Evolutionary conservation across 305 asterid species (phyloP), one percentile per base, ranked within the genome.

Genomic region (Fraxinus ornus): DNA sequence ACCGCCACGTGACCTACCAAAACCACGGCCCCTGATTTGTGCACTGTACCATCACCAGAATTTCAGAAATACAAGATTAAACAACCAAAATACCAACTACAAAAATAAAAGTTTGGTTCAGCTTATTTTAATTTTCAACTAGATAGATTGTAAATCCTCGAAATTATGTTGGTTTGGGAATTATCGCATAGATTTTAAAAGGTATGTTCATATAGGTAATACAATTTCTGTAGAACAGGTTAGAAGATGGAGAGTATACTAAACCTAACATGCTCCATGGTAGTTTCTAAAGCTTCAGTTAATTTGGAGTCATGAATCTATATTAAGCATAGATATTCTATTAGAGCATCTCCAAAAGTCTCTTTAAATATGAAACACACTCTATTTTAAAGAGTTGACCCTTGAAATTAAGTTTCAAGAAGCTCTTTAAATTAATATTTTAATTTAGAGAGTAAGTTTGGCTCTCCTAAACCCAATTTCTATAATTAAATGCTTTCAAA

Each of bases 1-100:
- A 79, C 93, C 91, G 62, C 93, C 92, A 12, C 95, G 89, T 77
- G 94, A 80, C 88, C 95, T 92, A 82, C 94, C 97, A 82, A 91
- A 93, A 81, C 94, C 91, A 7, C 88, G 86, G 84, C 93, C 93
- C 83, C 97, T 91, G 68, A 86, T 90, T 89, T 86, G 98, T 60
- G 83, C 88, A 80, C 98, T 92, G 94, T 82, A 80, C 77, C 76
- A 85, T 3, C 76, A 49, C 8, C 22, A 79, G 0, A 37, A 78
- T 74, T 77, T 70, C 36, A 66, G 17, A 66, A 41, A 62, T 7
- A 60, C 82, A 74, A 79, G 80, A 79, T 41, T 17, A 78, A 81
- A 41, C 22, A n/a, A 72, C 83, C 6, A 72, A 78, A 72, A 72
- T n/a, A 72, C 37, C 75, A 13, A 33, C 76, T 33, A 35, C 49